Evolutionary conservation across 176 grass and related monocot species (phyloP), one percentile per base, ranked within the genome.

Genomic region (Triticum dicoccoides): DNA sequence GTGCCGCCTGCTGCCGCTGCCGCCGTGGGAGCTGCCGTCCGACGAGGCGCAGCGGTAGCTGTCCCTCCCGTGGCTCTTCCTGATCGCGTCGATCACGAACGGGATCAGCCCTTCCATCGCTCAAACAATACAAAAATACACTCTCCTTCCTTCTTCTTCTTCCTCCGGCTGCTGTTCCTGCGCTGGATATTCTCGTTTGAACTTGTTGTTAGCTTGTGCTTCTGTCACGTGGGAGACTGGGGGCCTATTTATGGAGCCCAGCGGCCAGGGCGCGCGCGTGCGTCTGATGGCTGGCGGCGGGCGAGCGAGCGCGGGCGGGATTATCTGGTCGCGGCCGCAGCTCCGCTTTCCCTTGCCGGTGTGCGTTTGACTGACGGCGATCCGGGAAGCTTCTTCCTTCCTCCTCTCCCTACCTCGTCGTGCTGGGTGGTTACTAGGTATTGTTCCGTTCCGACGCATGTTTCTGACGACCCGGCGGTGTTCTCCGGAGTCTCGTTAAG

Each of bases 51-150:
- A 54, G 62, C 87, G 76, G 87, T 95, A 93, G 25, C 33, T 13
- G 73, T 45, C 74, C 11, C 83, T 83, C 45, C 45, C 73, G 5
- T 79, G 25, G 83, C 83, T 95, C 83, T 54, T 90, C 91, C 91
- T 98, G 86, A 98, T 81, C n/a, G 63, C 89, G 56, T 89, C 86
- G 24, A 95, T 93, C 79, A 98, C 73, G 63, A 95, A 98, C 29
- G 93, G 95, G 82, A 95, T 95, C 89, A 98, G 80, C 5, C 93
- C 95, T 47, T 98, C 93, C 95, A 98, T 97, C 38, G 11, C 78
- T n/a, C 2, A 74, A n/a, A 10, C 73, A 10, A 8, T 39, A 8
- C 38, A 39, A 39, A 30, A 76, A 69, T 6, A 21, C 66, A 6
- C n/a, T 14, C 27, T 24, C 17, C 0, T 38, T 18, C 24, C 5